Evolutionary conservation across 2,329 filamentous ascomycete species (phyloP).

Genomic region (Tetracladium maxilliforme): DNA sequence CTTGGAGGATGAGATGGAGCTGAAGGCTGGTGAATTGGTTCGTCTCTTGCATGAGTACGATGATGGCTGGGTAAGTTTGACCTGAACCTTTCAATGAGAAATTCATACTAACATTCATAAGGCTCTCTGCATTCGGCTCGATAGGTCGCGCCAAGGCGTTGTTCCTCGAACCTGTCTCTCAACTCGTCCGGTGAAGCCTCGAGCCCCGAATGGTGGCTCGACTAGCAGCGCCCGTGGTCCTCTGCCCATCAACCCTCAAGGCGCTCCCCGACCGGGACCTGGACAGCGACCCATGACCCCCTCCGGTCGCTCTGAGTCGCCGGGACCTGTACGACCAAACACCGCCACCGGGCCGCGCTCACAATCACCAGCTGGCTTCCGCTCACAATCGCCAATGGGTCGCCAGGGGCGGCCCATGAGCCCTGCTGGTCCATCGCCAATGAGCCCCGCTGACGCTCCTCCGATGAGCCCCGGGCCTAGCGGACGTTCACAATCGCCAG

Average conservation of each 20-base stretch:
- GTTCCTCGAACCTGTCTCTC: constrained; percentile 89
- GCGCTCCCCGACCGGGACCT: constrained; percentile 7
- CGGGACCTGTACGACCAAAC: constrained; percentile 2
- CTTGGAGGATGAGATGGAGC: constrained; percentile 79
- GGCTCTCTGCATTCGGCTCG: constrained; percentile 83
- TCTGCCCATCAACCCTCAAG: constrained; percentile 13
- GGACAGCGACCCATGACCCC: constrained; percentile 5
- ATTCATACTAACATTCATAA: constrained; percentile 23
- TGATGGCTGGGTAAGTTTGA: constrained; percentile 77
- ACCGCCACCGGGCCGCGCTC: constrained; percentile 3
- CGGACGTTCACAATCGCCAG: too few species aligned
- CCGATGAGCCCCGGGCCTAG: too few species aligned
- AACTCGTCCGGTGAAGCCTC: constrained; percentile 78
- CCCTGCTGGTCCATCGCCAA: constrained; percentile 10
- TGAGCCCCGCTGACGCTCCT: constrained; percentile 11
- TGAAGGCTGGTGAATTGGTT: constrained; percentile 71
- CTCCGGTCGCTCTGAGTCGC: constrained; percentile 3
- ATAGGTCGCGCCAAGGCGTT: constrained; percentile 85
- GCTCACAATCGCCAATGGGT: constrained; percentile 8
- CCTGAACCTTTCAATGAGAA: background rate
- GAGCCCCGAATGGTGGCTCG: constrained; percentile 14
- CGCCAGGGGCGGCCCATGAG: constrained; percentile 7
- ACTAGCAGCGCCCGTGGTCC: constrained; percentile 10
- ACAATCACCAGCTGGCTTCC: constrained; percentile 8
- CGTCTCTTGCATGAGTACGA: constrained; percentile 91